Evolutionary conservation across 2,329 filamentous ascomycete species (phyloP).

Genomic region (Ophiostoma novo-ulmi): DNA sequence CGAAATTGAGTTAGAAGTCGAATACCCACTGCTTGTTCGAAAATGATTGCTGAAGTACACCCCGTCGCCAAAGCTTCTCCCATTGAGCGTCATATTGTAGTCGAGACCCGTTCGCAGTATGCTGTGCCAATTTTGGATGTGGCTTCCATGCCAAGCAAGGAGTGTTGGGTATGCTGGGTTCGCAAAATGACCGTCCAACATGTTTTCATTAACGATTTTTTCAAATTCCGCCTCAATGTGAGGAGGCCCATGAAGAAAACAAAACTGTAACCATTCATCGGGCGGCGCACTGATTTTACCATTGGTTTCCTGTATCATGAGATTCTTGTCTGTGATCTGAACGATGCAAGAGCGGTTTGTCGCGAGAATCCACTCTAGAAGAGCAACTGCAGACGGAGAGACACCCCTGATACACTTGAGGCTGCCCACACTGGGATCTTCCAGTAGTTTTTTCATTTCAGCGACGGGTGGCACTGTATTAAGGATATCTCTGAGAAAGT

Average conservation of each 20-base stretch:
- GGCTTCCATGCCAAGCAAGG: slow-evolving; percentile 83
- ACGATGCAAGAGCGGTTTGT: slow-evolving; percentile 85
- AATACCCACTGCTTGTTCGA: slow-evolving; percentile 52
- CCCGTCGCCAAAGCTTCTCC: slow-evolving; percentile 69
- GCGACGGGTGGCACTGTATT: slow-evolving; percentile 57
- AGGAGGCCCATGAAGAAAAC: slow-evolving; percentile 80
- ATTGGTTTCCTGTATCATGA: neutral
- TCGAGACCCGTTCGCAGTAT: slow-evolving; percentile 80
- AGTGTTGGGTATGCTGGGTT: slow-evolving; percentile 57
- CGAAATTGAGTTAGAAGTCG: slow-evolving; percentile 11
- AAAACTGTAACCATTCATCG: slow-evolving; percentile 68
- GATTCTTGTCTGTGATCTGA: slow-evolving; percentile 53
- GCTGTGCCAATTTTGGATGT: slow-evolving; percentile 76
- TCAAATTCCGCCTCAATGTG: slow-evolving; percentile 78
- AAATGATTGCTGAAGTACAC: slow-evolving; percentile 70
- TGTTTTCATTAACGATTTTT: slow-evolving; percentile 48
- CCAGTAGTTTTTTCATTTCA: slow-evolving; percentile 50
- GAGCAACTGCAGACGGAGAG: slow-evolving; percentile 57
- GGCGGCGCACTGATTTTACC: neutral
- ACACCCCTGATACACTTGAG: slow-evolving; percentile 50
- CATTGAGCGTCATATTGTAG: slow-evolving; percentile 57
- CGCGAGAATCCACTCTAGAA: slow-evolving; percentile 82
- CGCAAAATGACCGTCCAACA: slow-evolving; percentile 29
- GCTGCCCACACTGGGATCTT: slow-evolving; percentile 35
- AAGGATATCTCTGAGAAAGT: slow-evolving; percentile 49